Conservation (phyloP, 2,329 filamentous ascomycete species). For the Cladophialophora psammophila region DNA sequence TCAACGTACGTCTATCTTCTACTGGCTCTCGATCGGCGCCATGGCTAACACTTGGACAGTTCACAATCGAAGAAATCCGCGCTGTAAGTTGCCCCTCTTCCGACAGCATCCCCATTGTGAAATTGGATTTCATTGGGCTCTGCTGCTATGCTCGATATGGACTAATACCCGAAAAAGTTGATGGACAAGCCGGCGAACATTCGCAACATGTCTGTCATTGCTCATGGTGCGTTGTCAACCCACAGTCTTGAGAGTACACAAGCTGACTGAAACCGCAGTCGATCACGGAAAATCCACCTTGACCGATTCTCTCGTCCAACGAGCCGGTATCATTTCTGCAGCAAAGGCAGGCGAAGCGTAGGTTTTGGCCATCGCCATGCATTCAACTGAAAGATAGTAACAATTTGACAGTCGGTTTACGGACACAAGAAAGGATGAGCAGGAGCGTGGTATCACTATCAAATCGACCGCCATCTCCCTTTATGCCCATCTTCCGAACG, state of each 20-base stretch:
- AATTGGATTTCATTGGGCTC: constrained; percentile 3
- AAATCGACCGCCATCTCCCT: constrained; percentile 99
- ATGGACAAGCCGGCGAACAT: constrained; percentile 67
- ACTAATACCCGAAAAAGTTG: constrained; percentile 53
- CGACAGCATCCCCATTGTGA: constrained; percentile 3
- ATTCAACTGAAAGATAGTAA: constrained; percentile 18
- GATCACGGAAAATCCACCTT: constrained; percentile 99
- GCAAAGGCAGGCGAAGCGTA: constrained; percentile 90
- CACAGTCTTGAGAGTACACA: background rate
- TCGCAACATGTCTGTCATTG: constrained; percentile 99
- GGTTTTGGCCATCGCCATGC: constrained; percentile 15
- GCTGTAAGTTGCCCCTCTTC: constrained; percentile 30
- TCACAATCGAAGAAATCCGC: constrained; percentile 90
- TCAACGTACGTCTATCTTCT: constrained; percentile 72
- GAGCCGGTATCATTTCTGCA: constrained; percentile 98
- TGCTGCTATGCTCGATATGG: constrained; percentile 29
- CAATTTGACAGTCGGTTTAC: constrained; percentile 71
- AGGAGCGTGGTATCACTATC: constrained; percentile 99
- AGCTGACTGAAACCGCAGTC: constrained; percentile 59
- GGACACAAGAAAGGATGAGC: constrained; percentile 95
- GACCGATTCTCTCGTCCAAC: constrained; percentile 98
- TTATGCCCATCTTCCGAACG: constrained; percentile 81
- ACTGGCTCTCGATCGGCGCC: constrained; percentile 37
- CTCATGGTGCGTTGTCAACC: constrained; percentile 72
- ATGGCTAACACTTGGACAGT: constrained; percentile 63